phyloP scores from a whole-genome alignment of 345 rosid species.

The Lumnitzera littorea region DNA sequence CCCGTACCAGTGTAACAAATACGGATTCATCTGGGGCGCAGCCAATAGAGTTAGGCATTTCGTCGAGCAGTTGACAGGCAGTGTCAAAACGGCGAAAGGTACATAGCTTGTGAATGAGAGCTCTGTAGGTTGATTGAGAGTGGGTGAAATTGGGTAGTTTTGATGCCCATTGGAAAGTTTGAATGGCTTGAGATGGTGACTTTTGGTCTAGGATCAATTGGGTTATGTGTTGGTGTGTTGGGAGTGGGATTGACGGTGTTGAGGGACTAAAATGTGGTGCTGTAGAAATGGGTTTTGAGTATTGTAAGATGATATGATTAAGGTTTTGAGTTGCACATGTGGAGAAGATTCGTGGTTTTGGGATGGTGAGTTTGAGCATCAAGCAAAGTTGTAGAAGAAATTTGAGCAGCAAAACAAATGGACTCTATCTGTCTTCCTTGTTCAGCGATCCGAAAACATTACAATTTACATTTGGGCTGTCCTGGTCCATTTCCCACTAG shows the following conservation, averaged over 20 bases:
- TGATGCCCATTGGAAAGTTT: slow-evolving; percentile 78
- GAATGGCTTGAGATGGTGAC: slow-evolving; percentile 46
- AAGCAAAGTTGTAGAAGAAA: neutral
- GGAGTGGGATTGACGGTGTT: slow-evolving; percentile 19
- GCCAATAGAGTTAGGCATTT: slow-evolving; percentile 65
- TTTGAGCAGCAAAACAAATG: too few relatives aligned
- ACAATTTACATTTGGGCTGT: too few relatives aligned
- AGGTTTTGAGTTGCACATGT: neutral
- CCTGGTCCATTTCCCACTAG: too few relatives aligned
- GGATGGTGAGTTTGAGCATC: slow-evolving; percentile 8
- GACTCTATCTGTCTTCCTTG: too few relatives aligned
- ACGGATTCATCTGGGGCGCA: slow-evolving; percentile 60
- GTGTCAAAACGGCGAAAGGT: slow-evolving; percentile 50
- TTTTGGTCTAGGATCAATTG: slow-evolving; percentile 70
- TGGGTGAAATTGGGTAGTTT: slow-evolving; percentile 52
- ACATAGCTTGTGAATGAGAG: slow-evolving; percentile 53
- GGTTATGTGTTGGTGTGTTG: slow-evolving; percentile 52
- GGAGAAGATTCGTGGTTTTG: neutral
- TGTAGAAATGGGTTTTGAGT: slow-evolving; percentile 9
- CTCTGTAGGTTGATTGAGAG: slow-evolving; percentile 76
- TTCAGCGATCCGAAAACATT: too few relatives aligned
- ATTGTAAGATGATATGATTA: slow-evolving; percentile 9
- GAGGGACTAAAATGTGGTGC: neutral
- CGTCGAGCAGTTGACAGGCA: slow-evolving; percentile 74
- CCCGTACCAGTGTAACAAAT: slow-evolving; percentile 58